Conservation (phyloP, 2,329 filamentous ascomycete genomes). For the Stemphylium lycopersici region DNA sequence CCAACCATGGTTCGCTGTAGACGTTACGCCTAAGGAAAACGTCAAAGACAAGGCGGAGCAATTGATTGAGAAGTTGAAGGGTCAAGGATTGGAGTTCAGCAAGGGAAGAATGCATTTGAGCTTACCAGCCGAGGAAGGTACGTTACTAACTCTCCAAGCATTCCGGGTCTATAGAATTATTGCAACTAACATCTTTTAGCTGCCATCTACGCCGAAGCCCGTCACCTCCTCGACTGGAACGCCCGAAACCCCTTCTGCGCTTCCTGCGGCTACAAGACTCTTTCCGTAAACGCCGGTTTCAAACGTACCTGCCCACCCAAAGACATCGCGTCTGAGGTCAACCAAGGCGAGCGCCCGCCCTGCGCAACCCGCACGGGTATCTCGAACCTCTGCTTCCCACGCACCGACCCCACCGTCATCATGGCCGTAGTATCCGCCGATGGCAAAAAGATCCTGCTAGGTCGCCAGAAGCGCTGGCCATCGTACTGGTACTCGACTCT, state of each 20-base stretch:
- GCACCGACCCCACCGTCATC: constrained; percentile 94
- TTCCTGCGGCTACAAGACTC: constrained; percentile 81
- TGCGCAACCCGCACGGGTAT: constrained; percentile 85
- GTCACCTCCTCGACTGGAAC: constrained; percentile 94
- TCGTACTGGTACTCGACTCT: constrained; percentile 86
- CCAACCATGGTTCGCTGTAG: constrained; percentile 85
- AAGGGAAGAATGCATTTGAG: constrained; percentile 68
- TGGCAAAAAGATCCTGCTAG: constrained; percentile 78
- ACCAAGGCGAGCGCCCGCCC: constrained; percentile 62
- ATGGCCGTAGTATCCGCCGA: constrained; percentile 87
- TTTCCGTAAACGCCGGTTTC: constrained; percentile 79
- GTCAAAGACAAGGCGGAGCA: constrained; percentile 67
- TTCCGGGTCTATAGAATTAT: background rate
- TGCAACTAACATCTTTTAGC: constrained; percentile 58
- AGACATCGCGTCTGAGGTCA: constrained; percentile 61
- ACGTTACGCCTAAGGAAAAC: constrained; percentile 75
- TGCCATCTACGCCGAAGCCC: constrained; percentile 87
- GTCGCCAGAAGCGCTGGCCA: constrained; percentile 84
- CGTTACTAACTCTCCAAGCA: constrained; percentile 16
- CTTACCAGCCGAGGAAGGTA: constrained; percentile 67
- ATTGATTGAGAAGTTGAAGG: constrained; percentile 65
- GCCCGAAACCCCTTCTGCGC: constrained; percentile 89
- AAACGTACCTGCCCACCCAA: constrained; percentile 79
- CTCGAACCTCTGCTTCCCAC: constrained; percentile 89
- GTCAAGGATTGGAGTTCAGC: constrained; percentile 68